These are phyloP conservation scores for Typha latifolia DNA, from an alignment of 176 grass and related monocot species.

Conservation along the genomic window DNA sequence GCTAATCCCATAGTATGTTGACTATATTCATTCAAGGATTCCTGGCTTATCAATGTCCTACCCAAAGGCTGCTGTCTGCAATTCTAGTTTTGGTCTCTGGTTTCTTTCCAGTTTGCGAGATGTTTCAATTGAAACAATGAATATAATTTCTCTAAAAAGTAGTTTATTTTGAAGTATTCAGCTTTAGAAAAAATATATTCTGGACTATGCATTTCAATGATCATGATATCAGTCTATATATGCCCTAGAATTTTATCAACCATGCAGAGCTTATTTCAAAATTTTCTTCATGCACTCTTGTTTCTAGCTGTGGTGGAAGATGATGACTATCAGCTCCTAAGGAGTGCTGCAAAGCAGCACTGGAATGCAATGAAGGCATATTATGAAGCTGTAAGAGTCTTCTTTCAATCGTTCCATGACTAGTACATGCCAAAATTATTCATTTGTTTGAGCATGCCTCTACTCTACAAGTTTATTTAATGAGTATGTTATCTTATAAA, in stretches of 20 bases:
- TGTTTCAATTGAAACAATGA: too few relatives aligned
- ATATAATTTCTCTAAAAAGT: too few relatives aligned
- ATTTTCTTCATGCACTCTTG: neutral
- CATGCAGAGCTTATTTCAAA: neutral
- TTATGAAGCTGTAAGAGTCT: conserved; percentile 60
- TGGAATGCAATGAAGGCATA: conserved; percentile 91
- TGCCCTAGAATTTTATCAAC: neutral
- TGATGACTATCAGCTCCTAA: conserved; percentile 62
- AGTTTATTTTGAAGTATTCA: too few relatives aligned
- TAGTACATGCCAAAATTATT: neutral
- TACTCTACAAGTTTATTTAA: neutral
- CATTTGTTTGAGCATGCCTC: neutral
- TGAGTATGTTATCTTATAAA: neutral
- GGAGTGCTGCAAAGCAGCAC: conserved; percentile 62
- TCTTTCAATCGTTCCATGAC: neutral
- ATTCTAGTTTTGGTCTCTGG: too few relatives aligned
- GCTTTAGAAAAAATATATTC: neutral
- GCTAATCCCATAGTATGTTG: too few relatives aligned
- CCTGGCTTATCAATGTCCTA: too few relatives aligned
- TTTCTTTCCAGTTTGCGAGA: too few relatives aligned
- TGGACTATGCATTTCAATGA: neutral
- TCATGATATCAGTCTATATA: neutral
- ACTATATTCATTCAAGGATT: too few relatives aligned
- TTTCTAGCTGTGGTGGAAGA: conserved; percentile 34
- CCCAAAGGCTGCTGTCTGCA: too few relatives aligned